Evolutionary conservation across 192 early-diverging fungal species (phyloP), one percentile per base, ranked within the genome.

Genomic region (Coemansia sp.): DNA sequence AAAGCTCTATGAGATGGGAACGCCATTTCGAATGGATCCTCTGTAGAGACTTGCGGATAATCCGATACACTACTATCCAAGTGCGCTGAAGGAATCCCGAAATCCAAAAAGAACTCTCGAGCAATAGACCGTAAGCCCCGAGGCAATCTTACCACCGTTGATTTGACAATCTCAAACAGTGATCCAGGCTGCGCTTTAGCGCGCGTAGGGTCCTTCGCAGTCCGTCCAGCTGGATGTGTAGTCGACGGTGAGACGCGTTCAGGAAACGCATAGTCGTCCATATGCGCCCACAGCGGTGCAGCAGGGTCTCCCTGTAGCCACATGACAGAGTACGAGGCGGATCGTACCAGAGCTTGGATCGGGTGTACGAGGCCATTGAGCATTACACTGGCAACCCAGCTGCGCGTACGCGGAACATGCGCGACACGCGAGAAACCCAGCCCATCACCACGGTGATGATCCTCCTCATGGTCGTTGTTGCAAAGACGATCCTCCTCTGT

Each of bases 221-320:
- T 46, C 6, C 77, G 67, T 22, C 77, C 77, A 0, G 77, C 77
- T 0, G 77, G 77, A 14, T 49, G 41, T 11, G 68, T 29, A 0
- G 65, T 40, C 15, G 39, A 46, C 4, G 66, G 64, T 2, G 51
- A 54, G 1, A 79, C 72, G 20, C 77, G 71, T 35, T 82, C 73
- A 1, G 79, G 79, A 36, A 82, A 82, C 24, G 79, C 79, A 14
- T 82, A 82, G 65, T 76, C 73, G 56, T 82, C 74, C 46, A 82
- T 82, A 20, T 64, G 62, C 6, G 49, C 67, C 79, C 73, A 76
- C 40, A 82, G 70, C 3, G 70, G 70, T 0, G 58, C 74, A 0
- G 79, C 69, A 0, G 79, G 79, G 63, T 82, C 79, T 20, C 79
- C 79, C 3, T 60, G 45, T 25, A 82, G 53, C 39, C 38, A 72